These are phyloP conservation scores for Stephania yunnanensis DNA, from an alignment of 164 flowering plant species.

Conservation along the genomic window DNA sequence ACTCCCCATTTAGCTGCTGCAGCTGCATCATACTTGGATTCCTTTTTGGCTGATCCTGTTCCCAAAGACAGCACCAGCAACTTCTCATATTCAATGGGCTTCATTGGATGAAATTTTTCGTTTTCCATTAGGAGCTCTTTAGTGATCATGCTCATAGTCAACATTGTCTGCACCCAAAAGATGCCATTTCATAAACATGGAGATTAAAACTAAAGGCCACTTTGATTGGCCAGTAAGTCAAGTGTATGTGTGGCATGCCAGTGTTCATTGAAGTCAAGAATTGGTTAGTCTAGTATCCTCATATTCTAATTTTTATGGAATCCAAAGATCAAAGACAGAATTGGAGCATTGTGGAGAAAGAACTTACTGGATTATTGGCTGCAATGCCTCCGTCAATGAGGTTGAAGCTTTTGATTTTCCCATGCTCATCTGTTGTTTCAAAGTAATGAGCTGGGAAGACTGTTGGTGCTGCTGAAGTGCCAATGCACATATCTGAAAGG, in stretches of 20 bases:
- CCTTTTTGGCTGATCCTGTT: constrained; percentile 22
- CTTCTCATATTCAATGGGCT: constrained; percentile 12
- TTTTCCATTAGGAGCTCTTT: constrained; percentile 15
- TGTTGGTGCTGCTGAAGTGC: constrained; percentile 29
- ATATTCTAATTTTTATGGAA: not conserved
- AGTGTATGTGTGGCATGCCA: not conserved
- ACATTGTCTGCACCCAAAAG: constrained; percentile 18
- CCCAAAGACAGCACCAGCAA: constrained; percentile 31
- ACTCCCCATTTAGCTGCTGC: constrained; percentile 27
- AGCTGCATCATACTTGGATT: constrained; percentile 19
- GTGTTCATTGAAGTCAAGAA: not conserved
- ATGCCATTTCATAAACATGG: not conserved
- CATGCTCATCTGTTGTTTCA: constrained; percentile 10
- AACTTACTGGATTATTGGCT: constrained; percentile 25
- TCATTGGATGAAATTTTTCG: constrained; percentile 1
- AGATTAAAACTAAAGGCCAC: not conserved
- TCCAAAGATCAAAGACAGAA: not conserved
- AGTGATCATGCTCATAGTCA: constrained; percentile 25
- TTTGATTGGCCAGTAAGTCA: not conserved
- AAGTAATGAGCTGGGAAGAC: constrained; percentile 26
- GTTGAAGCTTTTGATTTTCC: constrained; percentile 13
- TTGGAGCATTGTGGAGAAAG: not conserved
- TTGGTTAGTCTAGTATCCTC: not conserved
- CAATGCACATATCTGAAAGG: constrained; percentile 24
- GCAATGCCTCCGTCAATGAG: constrained; percentile 29